phyloP scores from a whole-genome alignment of 1,284 basidiomycete genomes.

The Pterulicium gracile region DNA sequence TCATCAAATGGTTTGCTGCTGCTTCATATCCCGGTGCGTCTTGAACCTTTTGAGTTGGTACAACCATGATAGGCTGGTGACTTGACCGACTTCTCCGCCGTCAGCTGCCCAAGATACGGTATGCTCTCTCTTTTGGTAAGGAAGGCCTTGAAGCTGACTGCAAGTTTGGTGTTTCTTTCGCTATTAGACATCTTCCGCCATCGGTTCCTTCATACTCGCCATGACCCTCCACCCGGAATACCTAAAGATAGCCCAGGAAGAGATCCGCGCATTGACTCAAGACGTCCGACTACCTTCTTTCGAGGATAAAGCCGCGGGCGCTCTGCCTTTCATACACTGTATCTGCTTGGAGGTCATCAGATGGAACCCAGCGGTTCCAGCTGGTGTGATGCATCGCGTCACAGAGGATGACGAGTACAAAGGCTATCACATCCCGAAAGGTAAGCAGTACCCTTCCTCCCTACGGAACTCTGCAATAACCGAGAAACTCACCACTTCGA shows the following conservation, averaged over 20 bases:
- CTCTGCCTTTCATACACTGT: background rate
- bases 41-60: background rate
- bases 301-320: background rate
- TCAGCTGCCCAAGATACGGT: constrained; percentile 23
- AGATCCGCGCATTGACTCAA: background rate
- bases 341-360: constrained; percentile 18
- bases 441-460: constrained; percentile 4
- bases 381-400: constrained; percentile 12
- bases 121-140: too few relatives aligned
- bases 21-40: constrained; percentile 27
- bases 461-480: too few relatives aligned
- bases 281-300: background rate
- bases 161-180: too few relatives aligned
- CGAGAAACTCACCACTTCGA: background rate
- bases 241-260: background rate
- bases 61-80: background rate
- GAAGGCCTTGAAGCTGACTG: too few relatives aligned
- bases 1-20: constrained; percentile 27
- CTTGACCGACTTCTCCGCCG: background rate
- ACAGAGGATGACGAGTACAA: constrained; percentile 17
- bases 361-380: constrained; percentile 21
- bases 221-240: background rate
- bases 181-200: too few relatives aligned
- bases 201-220: background rate
- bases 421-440: constrained; percentile 13